Evolutionary conservation across 208 protist species (phyloP), one percentile per base, ranked within the genome.

Genomic region (Trypanosoma congolense): DNA sequence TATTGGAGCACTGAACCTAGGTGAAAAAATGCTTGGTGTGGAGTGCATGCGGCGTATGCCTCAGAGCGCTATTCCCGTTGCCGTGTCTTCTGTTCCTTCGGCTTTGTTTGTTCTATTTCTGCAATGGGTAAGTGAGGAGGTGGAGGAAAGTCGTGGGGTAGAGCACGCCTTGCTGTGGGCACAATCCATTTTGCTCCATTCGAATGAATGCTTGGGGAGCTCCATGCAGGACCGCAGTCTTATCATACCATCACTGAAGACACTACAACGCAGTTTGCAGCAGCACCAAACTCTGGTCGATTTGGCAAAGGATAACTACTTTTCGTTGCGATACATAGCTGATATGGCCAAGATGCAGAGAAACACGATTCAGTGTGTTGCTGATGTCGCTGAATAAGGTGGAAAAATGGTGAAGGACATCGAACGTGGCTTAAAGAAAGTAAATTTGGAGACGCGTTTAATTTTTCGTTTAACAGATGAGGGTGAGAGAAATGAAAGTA

Each of bases 151-250:
- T 49, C 57, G 54, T 8, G 75, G 76, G 4, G 28, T 90, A 24
- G 77, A 95, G 72, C 84, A 87, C 28, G 70, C 75, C 0, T 58
- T 92, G 36, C 65, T 92, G 28, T 95, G 83, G 82, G 88, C 88
- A 18, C 84, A 95, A 66, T 87, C 82, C 12, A 48, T 92, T 14
- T 54, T 95, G 55, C 41, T 92, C 45, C 80, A 92, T 71, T 85
- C 83, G 21, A 80, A 64, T 44, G 87, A 90, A 38, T 71, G 75
- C 22, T 65, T 90, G 1, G 71, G 71, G 19, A 63, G 73, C 14
- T 70, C 77, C 51, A 63, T 65, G 9, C 69, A 78, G 52, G 73
- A 86, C 60, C 41, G 41, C 4, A 47, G 52, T 30, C 43, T 47
- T 26, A 26, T 87, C 41, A 45, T 87, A 36, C 77, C 83, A 22